Percentiles rank a stretch among this genome's conserved stretches.
Conservation (phyloP, 1,284 basidiomycete species). For the Cutaneotrichosporon sp. region DNA sequence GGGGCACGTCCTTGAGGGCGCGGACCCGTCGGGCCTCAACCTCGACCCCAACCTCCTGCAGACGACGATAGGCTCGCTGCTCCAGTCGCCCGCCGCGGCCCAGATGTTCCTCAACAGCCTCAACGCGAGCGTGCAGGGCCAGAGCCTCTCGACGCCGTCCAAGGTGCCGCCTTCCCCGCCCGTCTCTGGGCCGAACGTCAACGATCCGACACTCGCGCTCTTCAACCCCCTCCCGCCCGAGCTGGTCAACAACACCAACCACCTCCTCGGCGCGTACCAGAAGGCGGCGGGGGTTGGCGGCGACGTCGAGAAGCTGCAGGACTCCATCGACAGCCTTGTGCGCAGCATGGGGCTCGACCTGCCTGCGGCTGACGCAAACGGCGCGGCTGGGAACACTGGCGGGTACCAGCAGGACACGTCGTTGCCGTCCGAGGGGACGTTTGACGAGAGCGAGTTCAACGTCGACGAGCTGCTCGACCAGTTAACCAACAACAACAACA, state of each 20-base stretch:
- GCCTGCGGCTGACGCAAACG: slow-evolving; percentile 12
- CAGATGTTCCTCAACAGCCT: slow-evolving; percentile 67
- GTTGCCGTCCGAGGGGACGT: slow-evolving; percentile 18
- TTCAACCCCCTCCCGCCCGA: slow-evolving; percentile 43
- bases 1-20: slow-evolving; percentile 6
- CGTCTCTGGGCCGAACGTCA: slow-evolving; percentile 5
- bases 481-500: slow-evolving; percentile 34
- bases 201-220: slow-evolving; percentile 44
- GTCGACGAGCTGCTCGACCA: slow-evolving; percentile 48
- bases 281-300: slow-evolving; percentile 66
- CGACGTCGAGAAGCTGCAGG: slow-evolving; percentile 71
- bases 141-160: slow-evolving; percentile 30
- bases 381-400: neutral
- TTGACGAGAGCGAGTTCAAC: slow-evolving; percentile 41
- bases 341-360: slow-evolving; percentile 65
- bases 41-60: slow-evolving; percentile 60
- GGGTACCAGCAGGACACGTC: slow-evolving; percentile 4
- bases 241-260: slow-evolving; percentile 37
- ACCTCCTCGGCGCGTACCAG: slow-evolving; percentile 63
- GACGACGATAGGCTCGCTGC: slow-evolving; percentile 62
- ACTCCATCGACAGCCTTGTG: slow-evolving; percentile 71
- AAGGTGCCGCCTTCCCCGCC: slow-evolving; percentile 16
- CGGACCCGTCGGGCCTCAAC: slow-evolving; percentile 29
- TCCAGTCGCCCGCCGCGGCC: slow-evolving; percentile 66
- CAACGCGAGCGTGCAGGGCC: slow-evolving; percentile 43